Evolutionary conservation across 176 grass and related monocot genomes (phyloP).

Genomic region (Raddia distichophylla): DNA sequence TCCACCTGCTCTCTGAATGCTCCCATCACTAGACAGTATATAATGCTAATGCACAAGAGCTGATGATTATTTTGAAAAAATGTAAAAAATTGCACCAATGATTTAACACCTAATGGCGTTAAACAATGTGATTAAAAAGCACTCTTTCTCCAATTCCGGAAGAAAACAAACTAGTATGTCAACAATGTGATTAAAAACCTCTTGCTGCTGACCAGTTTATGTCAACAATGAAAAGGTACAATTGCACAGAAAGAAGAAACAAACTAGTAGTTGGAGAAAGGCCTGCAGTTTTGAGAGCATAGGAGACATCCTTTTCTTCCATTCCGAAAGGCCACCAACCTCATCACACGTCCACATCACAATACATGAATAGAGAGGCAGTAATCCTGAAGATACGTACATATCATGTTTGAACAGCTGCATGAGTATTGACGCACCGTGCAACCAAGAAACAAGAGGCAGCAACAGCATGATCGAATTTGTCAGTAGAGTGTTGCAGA

Average conservation of each 20-base stretch:
- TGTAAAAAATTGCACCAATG: background rate
- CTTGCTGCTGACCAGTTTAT: background rate
- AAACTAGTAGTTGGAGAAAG: slow-evolving; percentile 5
- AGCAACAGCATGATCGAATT: background rate
- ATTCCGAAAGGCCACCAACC: slow-evolving; percentile 39
- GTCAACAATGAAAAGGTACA: background rate
- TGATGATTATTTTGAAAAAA: background rate
- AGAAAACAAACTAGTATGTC: too few relatives aligned
- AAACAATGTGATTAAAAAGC: background rate
- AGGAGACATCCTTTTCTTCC: background rate
- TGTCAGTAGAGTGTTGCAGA: slow-evolving; percentile 28
- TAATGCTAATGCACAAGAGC: background rate
- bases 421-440: background rate
- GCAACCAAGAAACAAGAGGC: background rate
- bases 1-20: background rate
- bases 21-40: background rate
- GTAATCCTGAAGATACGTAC: background rate
- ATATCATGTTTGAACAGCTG: slow-evolving; percentile 1
- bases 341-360: slow-evolving; percentile 2
- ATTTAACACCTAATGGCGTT: background rate
- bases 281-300: slow-evolving; percentile 13
- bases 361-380: background rate
- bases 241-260: background rate
- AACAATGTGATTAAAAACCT: too few relatives aligned
- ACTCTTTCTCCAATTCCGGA: background rate